Evolutionary conservation across 192 early-diverging fungal genomes (phyloP).

Genomic region (Mortierella alpina): DNA sequence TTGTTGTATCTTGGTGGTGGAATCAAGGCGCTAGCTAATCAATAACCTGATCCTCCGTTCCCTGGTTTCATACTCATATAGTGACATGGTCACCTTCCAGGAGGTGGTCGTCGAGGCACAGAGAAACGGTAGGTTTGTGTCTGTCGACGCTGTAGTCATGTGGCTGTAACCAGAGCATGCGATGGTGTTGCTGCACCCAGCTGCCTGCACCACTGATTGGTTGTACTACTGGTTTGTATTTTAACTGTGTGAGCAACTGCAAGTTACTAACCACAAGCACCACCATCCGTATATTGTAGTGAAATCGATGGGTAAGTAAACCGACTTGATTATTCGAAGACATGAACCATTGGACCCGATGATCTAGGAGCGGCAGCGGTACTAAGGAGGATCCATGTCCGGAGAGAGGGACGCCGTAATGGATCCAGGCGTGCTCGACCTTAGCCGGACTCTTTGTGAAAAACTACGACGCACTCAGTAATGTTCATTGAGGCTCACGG

Average conservation of each 20-base stretch:
- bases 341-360: not conserved
- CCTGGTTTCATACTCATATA: not conserved
- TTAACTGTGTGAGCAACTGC: too few species aligned
- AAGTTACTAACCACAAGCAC: not conserved
- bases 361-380: not conserved
- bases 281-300: slow-evolving; percentile 17
- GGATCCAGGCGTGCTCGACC: too few species aligned
- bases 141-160: too few species aligned
- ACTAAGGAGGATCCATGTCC: not conserved
- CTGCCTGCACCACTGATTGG: not conserved
- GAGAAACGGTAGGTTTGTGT: slow-evolving; percentile 43
- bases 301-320: slow-evolving; percentile 54
- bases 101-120: slow-evolving; percentile 44
- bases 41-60: not conserved
- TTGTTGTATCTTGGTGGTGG: too few species aligned
- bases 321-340: not conserved
- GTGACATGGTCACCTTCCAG: slow-evolving; percentile 28
- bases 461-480: slow-evolving; percentile 32
- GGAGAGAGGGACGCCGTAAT: too few species aligned
- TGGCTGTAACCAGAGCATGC: not conserved
- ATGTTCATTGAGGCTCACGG: slow-evolving; percentile 26
- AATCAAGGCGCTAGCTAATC: not conserved
- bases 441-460: not conserved
- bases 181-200: not conserved
- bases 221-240: too few species aligned